Evolutionary conservation across 371 early-diverging fungal species (phyloP).

Genomic region (Blakeslea trispora): DNA sequence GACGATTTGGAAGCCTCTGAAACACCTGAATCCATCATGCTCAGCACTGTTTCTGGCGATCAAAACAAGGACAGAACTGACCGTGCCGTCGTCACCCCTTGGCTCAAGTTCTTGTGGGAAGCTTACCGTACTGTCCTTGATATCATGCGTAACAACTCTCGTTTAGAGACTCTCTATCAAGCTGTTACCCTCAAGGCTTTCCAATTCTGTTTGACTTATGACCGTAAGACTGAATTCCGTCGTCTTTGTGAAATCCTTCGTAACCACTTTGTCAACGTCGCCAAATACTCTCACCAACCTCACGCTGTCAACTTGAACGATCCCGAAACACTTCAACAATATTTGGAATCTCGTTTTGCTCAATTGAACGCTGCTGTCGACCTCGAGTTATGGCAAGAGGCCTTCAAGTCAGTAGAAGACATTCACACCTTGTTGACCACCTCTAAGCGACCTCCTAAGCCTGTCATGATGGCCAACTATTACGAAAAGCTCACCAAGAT

Average conservation of each 20-base stretch:
- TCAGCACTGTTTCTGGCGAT: slow-evolving; percentile 93
- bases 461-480: slow-evolving; percentile 94
- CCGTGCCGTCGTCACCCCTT: slow-evolving; percentile 96
- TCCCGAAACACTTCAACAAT: slow-evolving; percentile 94
- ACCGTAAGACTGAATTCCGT: slow-evolving; percentile 97
- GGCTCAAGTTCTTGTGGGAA: slow-evolving; percentile 99
- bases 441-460: slow-evolving; percentile 90
- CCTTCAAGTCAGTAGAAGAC: slow-evolving; percentile 96
- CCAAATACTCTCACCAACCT: slow-evolving; percentile 92
- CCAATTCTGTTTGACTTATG: slow-evolving; percentile 92
- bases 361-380: slow-evolving; percentile 94
- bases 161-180: slow-evolving; percentile 94
- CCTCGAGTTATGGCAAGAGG: slow-evolving; percentile 98
- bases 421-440: slow-evolving; percentile 91
- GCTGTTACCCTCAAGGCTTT: slow-evolving; percentile 89
- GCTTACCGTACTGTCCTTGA: slow-evolving; percentile 96
- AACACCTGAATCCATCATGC: slow-evolving; percentile 95
- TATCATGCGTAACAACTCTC: slow-evolving; percentile 93
- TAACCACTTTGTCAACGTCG: slow-evolving; percentile 86
- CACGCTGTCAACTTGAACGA: slow-evolving; percentile 93
- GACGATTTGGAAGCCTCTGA: slow-evolving; percentile 96
- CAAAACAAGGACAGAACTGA: slow-evolving; percentile 95
- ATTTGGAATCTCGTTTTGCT: slow-evolving; percentile 92
- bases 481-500: slow-evolving; percentile 96
- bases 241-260: slow-evolving; percentile 96